Evolutionary conservation across 345 rosid genomes (phyloP), one percentile per base, ranked within the genome.

Genomic region (Microthlaspi erraticum): DNA sequence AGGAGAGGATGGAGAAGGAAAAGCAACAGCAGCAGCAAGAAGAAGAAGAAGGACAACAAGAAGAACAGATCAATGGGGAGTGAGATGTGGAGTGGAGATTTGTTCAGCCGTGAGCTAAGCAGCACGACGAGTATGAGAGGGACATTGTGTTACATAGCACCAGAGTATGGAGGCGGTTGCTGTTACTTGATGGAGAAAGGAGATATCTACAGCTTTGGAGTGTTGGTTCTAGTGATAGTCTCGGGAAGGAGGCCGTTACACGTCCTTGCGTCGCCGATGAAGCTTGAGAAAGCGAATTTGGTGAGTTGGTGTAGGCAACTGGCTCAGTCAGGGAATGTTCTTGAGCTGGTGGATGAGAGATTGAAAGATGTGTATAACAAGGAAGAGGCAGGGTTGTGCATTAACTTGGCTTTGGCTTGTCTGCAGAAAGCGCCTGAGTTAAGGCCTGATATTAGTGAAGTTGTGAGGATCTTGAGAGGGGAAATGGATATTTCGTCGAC

Each of bases 81-180:
- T 60, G 99, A 94, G 34, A 87, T 90, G 96, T 89, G 93, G 96
- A 94, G 98, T 43, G 96, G 98, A 0, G 99, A 95, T 81, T 84
- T 92, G 51, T 86, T 85, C 50, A 94, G 99, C 67, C 90, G 96
- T 0, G 99, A 94, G 74, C 79, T 94, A 45, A 95, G 99, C 81
- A 95, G 99, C 91, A 95, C 98, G 10, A 95, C 99, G 2, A 92
- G 99, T 85, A 88, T 95, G 98, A 87, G 97, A 79, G 99, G 99
- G 1, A 95, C 99, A 14, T 54, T 95, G 70, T 95, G 99, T 49
- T 95, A 95, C 77, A 89, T 92, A 41, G 99, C 98, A 2, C 99
- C 97, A 0, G 99, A 95, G 66, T 85, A 87, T 33, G 92, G 98
- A 46, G 91, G 93, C 0, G 91, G 93, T 13, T 90, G 89, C 43